These are phyloP conservation scores for Yarrowia keelungensis DNA, from an alignment of 805 yeast genomes.

Conservation along the genomic window DNA sequence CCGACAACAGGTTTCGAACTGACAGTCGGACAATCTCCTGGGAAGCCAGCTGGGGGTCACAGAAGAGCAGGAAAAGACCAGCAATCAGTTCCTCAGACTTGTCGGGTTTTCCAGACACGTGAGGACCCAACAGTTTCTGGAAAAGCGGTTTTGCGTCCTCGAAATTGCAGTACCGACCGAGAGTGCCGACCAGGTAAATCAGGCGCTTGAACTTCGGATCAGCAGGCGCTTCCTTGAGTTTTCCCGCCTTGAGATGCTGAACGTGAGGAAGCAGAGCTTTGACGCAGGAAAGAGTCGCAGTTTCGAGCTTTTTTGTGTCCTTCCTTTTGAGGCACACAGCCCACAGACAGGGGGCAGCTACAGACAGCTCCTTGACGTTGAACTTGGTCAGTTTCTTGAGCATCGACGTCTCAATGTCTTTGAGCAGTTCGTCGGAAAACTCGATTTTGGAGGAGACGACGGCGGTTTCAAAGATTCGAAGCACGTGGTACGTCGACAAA, in stretches of 20 bases:
- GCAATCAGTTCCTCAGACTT: conserved; percentile 17
- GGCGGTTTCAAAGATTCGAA: conserved; percentile 59
- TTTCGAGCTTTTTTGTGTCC: conserved; percentile 59
- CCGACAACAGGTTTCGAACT: conserved; percentile 61
- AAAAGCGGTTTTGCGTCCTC: conserved; percentile 56
- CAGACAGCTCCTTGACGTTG: conserved; percentile 59
- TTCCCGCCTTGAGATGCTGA: conserved; percentile 45
- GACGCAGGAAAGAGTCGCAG: conserved; percentile 70
- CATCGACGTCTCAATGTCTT: conserved; percentile 25
- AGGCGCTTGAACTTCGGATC: conserved; percentile 63
- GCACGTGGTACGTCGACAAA: conserved; percentile 57
- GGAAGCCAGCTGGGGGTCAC: conserved; percentile 56
- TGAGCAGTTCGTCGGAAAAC: conserved; percentile 34
- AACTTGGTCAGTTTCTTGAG: conserved; percentile 39
- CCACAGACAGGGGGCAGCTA: conserved; percentile 78
- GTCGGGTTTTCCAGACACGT: not conserved
- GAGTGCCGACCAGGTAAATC: conserved; percentile 68
- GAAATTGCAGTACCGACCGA: conserved; percentile 74
- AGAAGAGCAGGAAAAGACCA: conserved; percentile 44
- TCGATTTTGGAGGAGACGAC: conserved; percentile 47
- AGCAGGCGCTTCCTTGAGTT: conserved; percentile 37
- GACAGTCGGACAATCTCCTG: conserved; percentile 59
- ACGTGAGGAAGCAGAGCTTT: conserved; percentile 58
- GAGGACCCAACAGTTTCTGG: not conserved
- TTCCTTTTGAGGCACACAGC: conserved; percentile 56